Conservation (phyloP, 129 eudicot species). For the sunflower (Helianthus annuus) region DNA sequence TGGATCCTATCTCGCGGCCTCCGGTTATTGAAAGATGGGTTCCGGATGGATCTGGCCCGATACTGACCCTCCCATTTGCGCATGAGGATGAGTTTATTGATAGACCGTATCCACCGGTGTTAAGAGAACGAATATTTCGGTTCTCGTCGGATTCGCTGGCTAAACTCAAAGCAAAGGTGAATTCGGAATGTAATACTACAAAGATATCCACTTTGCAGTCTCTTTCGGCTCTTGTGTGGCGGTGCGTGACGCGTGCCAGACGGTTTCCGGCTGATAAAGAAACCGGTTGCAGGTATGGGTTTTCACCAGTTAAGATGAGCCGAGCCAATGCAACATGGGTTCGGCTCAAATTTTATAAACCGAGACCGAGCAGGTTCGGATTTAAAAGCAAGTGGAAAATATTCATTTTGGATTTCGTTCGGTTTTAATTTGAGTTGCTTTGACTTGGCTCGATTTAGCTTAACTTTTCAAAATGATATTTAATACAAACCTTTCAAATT, state of each 20-base stretch:
- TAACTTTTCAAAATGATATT: too few species aligned
- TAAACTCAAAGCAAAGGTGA: constrained; percentile 52
- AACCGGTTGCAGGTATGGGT: constrained; percentile 25
- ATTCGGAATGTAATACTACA: constrained; percentile 24
- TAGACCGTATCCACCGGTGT: constrained; percentile 25
- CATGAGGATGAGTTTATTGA: constrained; percentile 45
- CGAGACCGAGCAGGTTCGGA: too few species aligned
- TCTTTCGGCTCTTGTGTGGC: constrained; percentile 49
- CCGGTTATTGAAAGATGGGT: constrained; percentile 54
- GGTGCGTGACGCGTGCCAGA: constrained; percentile 46
- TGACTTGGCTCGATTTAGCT: too few species aligned
- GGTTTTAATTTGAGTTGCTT: too few species aligned
- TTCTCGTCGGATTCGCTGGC: constrained; percentile 43
- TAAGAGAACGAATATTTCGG: constrained; percentile 57
- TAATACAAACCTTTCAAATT: too few species aligned
- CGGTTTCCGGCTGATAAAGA: constrained; percentile 19
- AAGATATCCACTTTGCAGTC: constrained; percentile 52
- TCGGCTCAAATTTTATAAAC: too few species aligned
- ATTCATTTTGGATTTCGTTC: too few species aligned
- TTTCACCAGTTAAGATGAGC: too few species aligned
- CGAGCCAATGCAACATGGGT: too few species aligned
- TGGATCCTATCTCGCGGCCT: constrained; percentile 29
- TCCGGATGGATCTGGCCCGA: constrained; percentile 46
- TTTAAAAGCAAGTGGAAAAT: too few species aligned
- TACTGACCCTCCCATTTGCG: constrained; percentile 44